Evolutionary conservation across 495 filamentous ascomycete species (phyloP).

Genomic region (Hyphodiscus hymeniophilus): DNA sequence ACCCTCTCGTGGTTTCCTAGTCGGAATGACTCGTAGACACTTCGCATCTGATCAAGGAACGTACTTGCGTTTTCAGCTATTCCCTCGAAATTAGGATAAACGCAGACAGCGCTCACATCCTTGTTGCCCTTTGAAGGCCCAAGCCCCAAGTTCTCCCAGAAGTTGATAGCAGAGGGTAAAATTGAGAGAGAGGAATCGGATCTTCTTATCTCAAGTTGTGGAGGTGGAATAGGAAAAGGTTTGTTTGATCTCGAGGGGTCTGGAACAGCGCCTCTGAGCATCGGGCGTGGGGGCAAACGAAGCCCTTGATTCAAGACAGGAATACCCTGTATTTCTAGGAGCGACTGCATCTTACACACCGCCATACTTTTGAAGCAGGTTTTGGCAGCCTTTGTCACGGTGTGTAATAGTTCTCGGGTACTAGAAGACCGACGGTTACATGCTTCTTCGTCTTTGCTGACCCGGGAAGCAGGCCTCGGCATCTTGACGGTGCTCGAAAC

Average conservation of each 20-base stretch:
- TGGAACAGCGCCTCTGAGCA: constrained; percentile 27
- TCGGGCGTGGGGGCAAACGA: constrained; percentile 37
- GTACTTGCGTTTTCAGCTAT: constrained; percentile 49
- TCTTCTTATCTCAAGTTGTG: constrained; percentile 71
- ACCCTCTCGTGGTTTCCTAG: constrained; percentile 63
- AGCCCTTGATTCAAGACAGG: constrained; percentile 34
- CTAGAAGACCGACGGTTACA: background rate
- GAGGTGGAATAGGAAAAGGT: constrained; percentile 39
- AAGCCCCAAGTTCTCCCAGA: constrained; percentile 88
- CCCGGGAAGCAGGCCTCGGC: background rate
- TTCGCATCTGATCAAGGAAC: constrained; percentile 65
- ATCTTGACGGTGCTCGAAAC: constrained; percentile 33
- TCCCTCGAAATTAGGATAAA: constrained; percentile 60
- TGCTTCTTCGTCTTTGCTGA: constrained; percentile 2
- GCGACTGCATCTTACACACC: constrained; percentile 35
- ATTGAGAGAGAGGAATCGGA: constrained; percentile 67
- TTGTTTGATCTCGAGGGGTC: constrained; percentile 22
- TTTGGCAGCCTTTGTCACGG: constrained; percentile 14
- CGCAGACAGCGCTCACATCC: constrained; percentile 68
- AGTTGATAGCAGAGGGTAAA: constrained; percentile 68
- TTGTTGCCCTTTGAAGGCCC: constrained; percentile 71
- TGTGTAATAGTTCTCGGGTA: constrained; percentile 12
- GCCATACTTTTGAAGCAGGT: constrained; percentile 24
- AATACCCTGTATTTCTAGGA: constrained; percentile 44
- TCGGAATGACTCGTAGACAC: constrained; percentile 70